Evolutionary conservation across 352 stramenopile genomes (phyloP), one percentile per base, ranked within the genome.

Genomic region (Phytophthora constricta): DNA sequence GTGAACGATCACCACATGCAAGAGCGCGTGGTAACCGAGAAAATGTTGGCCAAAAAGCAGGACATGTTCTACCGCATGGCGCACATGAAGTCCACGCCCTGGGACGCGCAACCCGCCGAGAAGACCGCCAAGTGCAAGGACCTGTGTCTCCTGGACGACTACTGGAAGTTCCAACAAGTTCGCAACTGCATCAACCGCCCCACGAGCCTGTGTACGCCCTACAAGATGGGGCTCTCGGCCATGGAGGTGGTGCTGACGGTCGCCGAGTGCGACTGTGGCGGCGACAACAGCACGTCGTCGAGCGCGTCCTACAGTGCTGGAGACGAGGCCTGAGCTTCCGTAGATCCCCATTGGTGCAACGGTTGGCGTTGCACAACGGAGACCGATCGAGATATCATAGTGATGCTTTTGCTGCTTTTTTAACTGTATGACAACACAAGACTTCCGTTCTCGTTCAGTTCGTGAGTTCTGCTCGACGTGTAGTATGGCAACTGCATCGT

Each of bases 81-180:
- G 4, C 28, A 72, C 57, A 82, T 89, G 74, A 92, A 90, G 66
- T 81, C 75, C 37, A 90, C 84, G 55, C 84, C 82, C 27, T 92
- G 82, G 82, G 84, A 92, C 50, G n/a, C 63, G 4, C 54, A 90
- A n/a, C 65, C 61, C 2, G 42, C 54, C 5, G 68, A 80, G 46
- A 83, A 84, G 60, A 58, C 54, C 10, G 62, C 65, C 66, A 92
- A 90, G 71, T 91, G 84, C 70, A 58, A 76, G 41, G 82, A 92
- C 48, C 28, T 92, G 13, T 90, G 84, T 50, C 57, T 72, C 49
- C 77, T 91, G 14, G 48, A 67, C n/a, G 68, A 76, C 55, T 90
- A 90, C 54, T 92, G 81, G 80, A 50, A 65, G 28, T 77, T 82
- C 68, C 82, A 90, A 66, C 54, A 86, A 45, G 62, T 41, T 22